Percentiles rank a stretch among this genome's conserved stretches.
Evolutionary conservation across 2,329 filamentous ascomycete genomes (phyloP).

Genomic region (Hypoxylon sp.): DNA sequence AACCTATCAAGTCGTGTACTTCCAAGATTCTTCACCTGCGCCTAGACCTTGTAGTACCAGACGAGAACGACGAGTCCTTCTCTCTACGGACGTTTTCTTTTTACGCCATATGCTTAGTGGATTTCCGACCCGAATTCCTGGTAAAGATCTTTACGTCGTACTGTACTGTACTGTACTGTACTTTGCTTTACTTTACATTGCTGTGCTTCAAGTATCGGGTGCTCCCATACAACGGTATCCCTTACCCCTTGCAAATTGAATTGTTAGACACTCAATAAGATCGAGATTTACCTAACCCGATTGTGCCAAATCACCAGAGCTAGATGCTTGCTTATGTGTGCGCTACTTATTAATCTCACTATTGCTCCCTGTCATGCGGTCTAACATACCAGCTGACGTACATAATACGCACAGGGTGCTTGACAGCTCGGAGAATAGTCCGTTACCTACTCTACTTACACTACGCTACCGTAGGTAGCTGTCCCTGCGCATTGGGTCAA

Average conservation of each 20-base stretch:
- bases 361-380: conserved; percentile 28
- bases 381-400: conserved; percentile 39
- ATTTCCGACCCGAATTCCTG: conserved; percentile 34
- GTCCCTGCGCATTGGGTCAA: conserved; percentile 12
- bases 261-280: conserved; percentile 17
- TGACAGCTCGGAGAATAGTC: conserved; percentile 42
- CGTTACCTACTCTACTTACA: conserved; percentile 12
- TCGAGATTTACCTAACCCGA: conserved; percentile 25
- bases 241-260: conserved; percentile 22
- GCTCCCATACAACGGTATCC: neutral
- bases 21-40: neutral
- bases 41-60: conserved; percentile 3
- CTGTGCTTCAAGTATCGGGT: conserved; percentile 16
- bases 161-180: conserved; percentile 10
- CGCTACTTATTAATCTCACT: conserved; percentile 18
- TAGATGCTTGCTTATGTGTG: conserved; percentile 21
- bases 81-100: conserved; percentile 36
- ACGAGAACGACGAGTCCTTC: neutral
- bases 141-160: conserved; percentile 18
- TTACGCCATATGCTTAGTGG: conserved; percentile 29
- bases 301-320: conserved; percentile 10
- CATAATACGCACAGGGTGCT: conserved; percentile 31
- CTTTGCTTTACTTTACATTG: neutral
- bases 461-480: neutral
- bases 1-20: conserved; percentile 27